A percentile compares a stretch with the other conserved stretches of the same genome.
phyloP scores from a whole-genome alignment of 2,329 filamentous ascomycete genomes.

The Penicillium concentricum region DNA sequence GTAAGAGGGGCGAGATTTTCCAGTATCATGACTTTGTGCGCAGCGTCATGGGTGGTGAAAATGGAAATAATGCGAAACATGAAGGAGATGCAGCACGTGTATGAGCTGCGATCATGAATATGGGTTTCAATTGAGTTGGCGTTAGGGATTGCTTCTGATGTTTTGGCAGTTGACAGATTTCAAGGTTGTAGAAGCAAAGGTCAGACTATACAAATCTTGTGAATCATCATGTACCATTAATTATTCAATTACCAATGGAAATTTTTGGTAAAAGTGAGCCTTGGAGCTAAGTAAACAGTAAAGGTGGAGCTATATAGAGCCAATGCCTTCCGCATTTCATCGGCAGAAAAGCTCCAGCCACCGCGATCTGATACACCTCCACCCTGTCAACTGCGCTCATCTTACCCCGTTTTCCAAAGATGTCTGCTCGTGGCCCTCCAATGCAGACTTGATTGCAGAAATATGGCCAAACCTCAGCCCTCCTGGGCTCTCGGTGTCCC shows the following conservation, averaged over 20 bases:
- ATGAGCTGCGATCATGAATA: slow-evolving; percentile 9
- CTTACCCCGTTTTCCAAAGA: not conserved
- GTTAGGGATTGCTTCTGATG: slow-evolving; percentile 9
- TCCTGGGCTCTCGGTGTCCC: slow-evolving; percentile 26
- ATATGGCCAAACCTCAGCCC: slow-evolving; percentile 24
- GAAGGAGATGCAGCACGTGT: slow-evolving; percentile 16
- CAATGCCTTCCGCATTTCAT: slow-evolving; percentile 20
- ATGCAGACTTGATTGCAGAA: slow-evolving; percentile 10
- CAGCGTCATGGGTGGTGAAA: slow-evolving; percentile 58
- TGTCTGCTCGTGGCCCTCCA: slow-evolving; percentile 4
- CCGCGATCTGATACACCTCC: slow-evolving; percentile 9
- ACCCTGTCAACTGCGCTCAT: not conserved
- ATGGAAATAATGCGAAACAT: slow-evolving; percentile 26
- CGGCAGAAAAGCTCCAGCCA: slow-evolving; percentile 29
- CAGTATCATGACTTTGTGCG: slow-evolving; percentile 89
- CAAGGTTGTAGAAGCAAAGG: not conserved
- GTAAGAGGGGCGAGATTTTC: slow-evolving; percentile 81
- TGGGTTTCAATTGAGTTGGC: slow-evolving; percentile 11
- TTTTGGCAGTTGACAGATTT: not conserved
- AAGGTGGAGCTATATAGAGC: slow-evolving; percentile 1
- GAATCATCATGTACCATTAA: not conserved
- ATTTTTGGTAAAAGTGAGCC: not conserved
- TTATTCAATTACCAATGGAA: not conserved
- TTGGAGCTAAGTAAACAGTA: not conserved
- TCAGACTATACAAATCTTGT: not conserved